A percentile compares a stretch with the other conserved stretches of the same genome.
Evolutionary conservation across 139 green algal species (phyloP).

Genomic region (Chlamydomonas schloesseri): DNA sequence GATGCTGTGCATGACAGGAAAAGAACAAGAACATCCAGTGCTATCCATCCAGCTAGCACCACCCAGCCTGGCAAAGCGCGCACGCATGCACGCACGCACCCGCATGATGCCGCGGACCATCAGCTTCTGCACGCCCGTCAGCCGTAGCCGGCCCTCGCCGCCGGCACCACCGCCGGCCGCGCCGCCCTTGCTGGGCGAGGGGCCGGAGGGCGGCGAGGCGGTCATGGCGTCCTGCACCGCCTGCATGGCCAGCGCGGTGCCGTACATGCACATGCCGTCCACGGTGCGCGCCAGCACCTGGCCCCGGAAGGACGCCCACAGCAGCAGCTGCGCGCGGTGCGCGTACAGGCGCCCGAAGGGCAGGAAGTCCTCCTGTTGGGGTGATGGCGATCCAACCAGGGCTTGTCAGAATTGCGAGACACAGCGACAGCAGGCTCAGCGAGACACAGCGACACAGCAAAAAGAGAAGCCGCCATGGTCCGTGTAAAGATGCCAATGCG

Average conservation of each 20-base stretch:
- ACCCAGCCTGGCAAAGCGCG: too few relatives aligned
- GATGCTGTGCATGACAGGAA: too few relatives aligned
- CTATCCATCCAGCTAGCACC: too few relatives aligned
- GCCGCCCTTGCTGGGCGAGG: background rate
- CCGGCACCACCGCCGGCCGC: background rate
- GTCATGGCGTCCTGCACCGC: conserved; percentile 25
- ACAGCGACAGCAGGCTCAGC: too few relatives aligned
- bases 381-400: too few relatives aligned
- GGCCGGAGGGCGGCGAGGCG: background rate
- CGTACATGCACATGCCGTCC: conserved; percentile 79
- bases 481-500: too few relatives aligned
- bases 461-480: too few relatives aligned
- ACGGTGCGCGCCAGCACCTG: conserved; percentile 88
- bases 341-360: conserved; percentile 47
- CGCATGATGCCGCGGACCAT: conserved; percentile 53
- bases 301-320: conserved; percentile 87
- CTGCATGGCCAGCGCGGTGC: conserved; percentile 61
- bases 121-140: conserved; percentile 57
- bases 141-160: conserved; percentile 54
- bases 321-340: conserved; percentile 77
- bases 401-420: too few relatives aligned
- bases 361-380: conserved; percentile 60
- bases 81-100: conserved; percentile 1
- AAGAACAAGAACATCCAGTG: too few relatives aligned
- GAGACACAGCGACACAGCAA: too few relatives aligned